A percentile compares a stretch with the other conserved stretches of the same genome.
These are phyloP conservation scores for Straminergon stramineum DNA, from an alignment of 225 moss, liverwort and hornwort species.

Conservation along the genomic window DNA sequence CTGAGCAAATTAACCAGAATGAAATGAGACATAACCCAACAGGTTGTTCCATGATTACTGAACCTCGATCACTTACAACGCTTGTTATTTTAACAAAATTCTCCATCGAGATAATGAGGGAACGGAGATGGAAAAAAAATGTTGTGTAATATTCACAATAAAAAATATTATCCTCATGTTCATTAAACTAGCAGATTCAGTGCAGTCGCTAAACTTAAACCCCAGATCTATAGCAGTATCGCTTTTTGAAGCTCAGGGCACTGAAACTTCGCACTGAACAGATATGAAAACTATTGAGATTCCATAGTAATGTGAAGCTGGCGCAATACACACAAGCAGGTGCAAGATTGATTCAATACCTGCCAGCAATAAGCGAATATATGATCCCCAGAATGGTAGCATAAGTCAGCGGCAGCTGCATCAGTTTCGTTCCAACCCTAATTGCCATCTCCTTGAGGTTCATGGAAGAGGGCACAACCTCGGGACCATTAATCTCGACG, in stretches of 20 bases:
- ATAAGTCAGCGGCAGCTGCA: constrained; percentile 26
- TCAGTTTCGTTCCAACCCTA: constrained; percentile 17
- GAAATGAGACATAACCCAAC: background rate
- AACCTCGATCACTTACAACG: background rate
- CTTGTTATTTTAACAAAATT: background rate
- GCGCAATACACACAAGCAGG: background rate
- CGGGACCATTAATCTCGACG: background rate
- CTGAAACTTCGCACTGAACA: background rate
- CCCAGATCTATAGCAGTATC: no score
- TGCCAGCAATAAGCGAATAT: constrained; percentile 42
- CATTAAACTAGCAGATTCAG: background rate
- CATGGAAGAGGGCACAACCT: background rate
- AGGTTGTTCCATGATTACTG: background rate
- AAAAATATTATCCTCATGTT: background rate
- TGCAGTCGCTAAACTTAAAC: background rate
- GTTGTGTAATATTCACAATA: background rate
- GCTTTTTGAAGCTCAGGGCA: background rate
- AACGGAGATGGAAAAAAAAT: background rate
- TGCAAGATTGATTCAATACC: constrained; percentile 1
- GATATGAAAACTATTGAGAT: background rate
- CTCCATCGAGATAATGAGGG: no score
- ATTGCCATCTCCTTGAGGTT: constrained; percentile 16
- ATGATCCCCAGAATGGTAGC: constrained; percentile 24
- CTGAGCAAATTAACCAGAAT: background rate
- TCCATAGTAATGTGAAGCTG: background rate